Conservation (phyloP, 2,329 filamentous ascomycete genomes). For the Laburnicola sp. region DNA sequence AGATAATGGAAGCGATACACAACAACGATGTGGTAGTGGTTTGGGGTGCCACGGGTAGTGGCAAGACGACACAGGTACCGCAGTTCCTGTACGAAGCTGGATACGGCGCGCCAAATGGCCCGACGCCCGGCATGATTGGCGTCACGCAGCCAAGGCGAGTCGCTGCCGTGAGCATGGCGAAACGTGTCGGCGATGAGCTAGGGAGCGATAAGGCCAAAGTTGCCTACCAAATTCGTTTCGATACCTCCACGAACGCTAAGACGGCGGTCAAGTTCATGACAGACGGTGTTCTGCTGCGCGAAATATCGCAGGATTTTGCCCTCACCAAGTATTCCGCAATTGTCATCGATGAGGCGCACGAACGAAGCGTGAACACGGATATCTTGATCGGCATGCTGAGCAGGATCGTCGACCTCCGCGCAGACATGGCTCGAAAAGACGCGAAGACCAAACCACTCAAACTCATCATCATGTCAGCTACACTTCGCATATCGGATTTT, state of each 20-base stretch:
- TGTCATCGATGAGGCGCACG: slow-evolving; percentile 95
- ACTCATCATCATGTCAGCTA: slow-evolving; percentile 97
- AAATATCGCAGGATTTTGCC: slow-evolving; percentile 86
- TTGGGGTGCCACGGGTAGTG: slow-evolving; percentile 92
- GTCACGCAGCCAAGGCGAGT: slow-evolving; percentile 94
- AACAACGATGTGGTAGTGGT: slow-evolving; percentile 88
- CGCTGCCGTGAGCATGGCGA: slow-evolving; percentile 94
- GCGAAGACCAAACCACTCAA: slow-evolving; percentile 74
- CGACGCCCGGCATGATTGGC: slow-evolving; percentile 88
- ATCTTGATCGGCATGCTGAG: slow-evolving; percentile 98
- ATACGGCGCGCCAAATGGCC: slow-evolving; percentile 76
- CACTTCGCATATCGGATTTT: slow-evolving; percentile 86
- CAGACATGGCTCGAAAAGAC: slow-evolving; percentile 73
- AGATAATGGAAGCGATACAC: slow-evolving; percentile 96
- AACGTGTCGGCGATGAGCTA: slow-evolving; percentile 83
- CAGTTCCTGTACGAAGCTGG: slow-evolving; percentile 95
- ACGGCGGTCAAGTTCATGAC: slow-evolving; percentile 99
- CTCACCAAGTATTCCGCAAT: slow-evolving; percentile 90
- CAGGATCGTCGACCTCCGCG: slow-evolving; percentile 81
- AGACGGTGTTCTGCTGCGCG: slow-evolving; percentile 89
- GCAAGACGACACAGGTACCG: slow-evolving; percentile 96
- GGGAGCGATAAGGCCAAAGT: slow-evolving; percentile 76
- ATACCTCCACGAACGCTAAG: slow-evolving; percentile 75
- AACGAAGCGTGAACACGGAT: slow-evolving; percentile 96
- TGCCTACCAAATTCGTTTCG: slow-evolving; percentile 90